Conservation (phyloP, 2,329 filamentous ascomycete species). For the Colletotrichum neosansevieriae region DNA sequence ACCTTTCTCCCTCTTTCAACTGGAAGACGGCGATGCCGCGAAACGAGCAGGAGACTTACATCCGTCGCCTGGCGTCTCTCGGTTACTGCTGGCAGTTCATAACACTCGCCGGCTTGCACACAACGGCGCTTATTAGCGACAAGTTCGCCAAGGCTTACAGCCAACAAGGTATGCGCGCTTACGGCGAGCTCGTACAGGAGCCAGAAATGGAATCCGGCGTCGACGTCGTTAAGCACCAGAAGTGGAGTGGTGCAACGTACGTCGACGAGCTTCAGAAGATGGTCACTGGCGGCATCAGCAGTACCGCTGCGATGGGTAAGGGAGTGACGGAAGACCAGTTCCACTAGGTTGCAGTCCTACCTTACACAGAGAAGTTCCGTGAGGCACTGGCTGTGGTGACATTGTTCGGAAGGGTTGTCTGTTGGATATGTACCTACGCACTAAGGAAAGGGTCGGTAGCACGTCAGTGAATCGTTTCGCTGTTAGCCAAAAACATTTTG, state of each 20-base stretch:
- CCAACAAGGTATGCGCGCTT: conserved; percentile 90
- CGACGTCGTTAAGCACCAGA: conserved; percentile 98
- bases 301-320: conserved; percentile 95
- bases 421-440: conserved; percentile 27
- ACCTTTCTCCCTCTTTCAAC: conserved; percentile 99
- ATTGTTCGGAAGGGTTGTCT: not conserved
- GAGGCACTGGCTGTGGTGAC: not conserved
- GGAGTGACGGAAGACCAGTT: conserved; percentile 99
- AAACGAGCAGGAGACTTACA: conserved; percentile 96
- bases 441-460: conserved; percentile 10
- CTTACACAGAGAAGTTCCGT: not conserved
- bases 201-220: conserved; percentile 92
- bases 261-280: conserved; percentile 96
- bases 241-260: conserved; percentile 96
- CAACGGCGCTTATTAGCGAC: conserved; percentile 91
- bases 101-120: conserved; percentile 97
- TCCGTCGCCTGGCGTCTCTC: conserved; percentile 84
- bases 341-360: conserved; percentile 55
- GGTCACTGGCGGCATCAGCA: conserved; percentile 92
- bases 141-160: conserved; percentile 88
- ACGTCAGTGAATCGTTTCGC: conserved; percentile 12
- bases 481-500: not conserved
- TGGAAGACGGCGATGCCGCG: conserved; percentile 98
- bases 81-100: conserved; percentile 99
- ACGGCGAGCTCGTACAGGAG: conserved; percentile 97